Conservation (phyloP, 208 protist genomes). For the Leishmania braziliensis region DNA sequence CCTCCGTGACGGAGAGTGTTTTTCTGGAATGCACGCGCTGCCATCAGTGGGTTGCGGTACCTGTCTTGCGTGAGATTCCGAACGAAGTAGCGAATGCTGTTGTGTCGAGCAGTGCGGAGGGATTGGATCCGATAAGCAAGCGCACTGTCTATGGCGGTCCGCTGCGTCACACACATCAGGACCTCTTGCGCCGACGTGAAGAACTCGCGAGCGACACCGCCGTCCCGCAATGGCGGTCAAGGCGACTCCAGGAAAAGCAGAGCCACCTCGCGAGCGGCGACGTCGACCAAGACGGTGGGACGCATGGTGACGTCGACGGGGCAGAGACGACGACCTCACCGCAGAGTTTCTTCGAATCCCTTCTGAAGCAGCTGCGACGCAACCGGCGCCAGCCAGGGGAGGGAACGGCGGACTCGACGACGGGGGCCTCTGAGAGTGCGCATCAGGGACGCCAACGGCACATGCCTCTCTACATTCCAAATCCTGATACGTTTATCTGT, state of each 20-base stretch:
- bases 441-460: not conserved
- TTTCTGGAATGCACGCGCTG: constrained; percentile 76
- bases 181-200: constrained; percentile 10
- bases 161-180: constrained; percentile 16
- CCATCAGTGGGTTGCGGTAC: constrained; percentile 70
- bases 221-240: constrained; percentile 34
- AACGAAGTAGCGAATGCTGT: constrained; percentile 32
- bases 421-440: not conserved
- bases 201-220: constrained; percentile 7
- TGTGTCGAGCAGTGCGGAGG: constrained; percentile 16
- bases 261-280: not conserved
- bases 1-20: constrained; percentile 59
- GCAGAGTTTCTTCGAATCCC: constrained; percentile 14
- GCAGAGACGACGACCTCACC: not conserved
- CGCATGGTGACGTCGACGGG: not conserved
- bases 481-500: constrained; percentile 68
- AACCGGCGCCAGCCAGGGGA: not conserved
- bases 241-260: constrained; percentile 24
- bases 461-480: constrained; percentile 61
- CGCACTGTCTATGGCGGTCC: constrained; percentile 7
- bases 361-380: constrained; percentile 14
- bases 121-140: constrained; percentile 10
- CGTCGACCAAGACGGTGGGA: not conserved
- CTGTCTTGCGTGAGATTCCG: constrained; percentile 40
- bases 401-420: not conserved